Evolutionary conservation across 768 basidiomycete species (phyloP), one percentile per base, ranked within the genome.

Genomic region (Tricholoma sp.): DNA sequence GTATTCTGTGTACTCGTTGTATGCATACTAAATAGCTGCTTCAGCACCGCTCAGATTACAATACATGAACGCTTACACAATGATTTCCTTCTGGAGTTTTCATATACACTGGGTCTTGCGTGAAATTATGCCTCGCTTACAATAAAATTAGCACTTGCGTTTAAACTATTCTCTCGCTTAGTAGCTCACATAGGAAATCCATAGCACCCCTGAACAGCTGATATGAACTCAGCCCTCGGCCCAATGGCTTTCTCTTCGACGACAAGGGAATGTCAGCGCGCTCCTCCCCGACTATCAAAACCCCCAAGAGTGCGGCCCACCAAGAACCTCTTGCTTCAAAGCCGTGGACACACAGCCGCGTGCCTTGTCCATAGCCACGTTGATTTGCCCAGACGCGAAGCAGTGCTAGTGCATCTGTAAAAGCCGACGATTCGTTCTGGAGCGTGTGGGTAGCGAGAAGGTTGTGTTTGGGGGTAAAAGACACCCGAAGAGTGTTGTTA

Each of bases 351-450:
- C 83, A 86, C 59, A 82, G 65, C 41, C 76, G 71, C 3, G 72
- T 69, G 10, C 86, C 83, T 59, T 79, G 77, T 2, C 83, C 79
- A 61, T 87, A 94, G 0, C 93, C 93, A 41, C 94, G 79, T 63
- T 94, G 89, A 51, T 86, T 84, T 1, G 91, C 91, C 97, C 97
- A 99, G 14, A 95, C 81, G 9, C 92, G 82, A 14, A 98, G 81
- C 0, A 98, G 76, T 0, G 88, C 78, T 8, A 93, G 68, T 0
- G 91, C 91, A 52, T 94, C 87, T 1, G 71, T 69, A 68, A 91
- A 94, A 0, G 85, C 79, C 0, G 88, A 79, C 9, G 82, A 72
- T 10, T 80, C 73, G 41, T 87, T 75, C 47, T 82, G 79, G 29
- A 83, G 61, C 50, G 76, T 66, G 64, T 88, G 81, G 7, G 81